Percentiles rank a stretch among this genome's conserved stretches.
Evolutionary conservation across 352 stramenopile species (phyloP).

Genomic region (Phytopythium litorale): DNA sequence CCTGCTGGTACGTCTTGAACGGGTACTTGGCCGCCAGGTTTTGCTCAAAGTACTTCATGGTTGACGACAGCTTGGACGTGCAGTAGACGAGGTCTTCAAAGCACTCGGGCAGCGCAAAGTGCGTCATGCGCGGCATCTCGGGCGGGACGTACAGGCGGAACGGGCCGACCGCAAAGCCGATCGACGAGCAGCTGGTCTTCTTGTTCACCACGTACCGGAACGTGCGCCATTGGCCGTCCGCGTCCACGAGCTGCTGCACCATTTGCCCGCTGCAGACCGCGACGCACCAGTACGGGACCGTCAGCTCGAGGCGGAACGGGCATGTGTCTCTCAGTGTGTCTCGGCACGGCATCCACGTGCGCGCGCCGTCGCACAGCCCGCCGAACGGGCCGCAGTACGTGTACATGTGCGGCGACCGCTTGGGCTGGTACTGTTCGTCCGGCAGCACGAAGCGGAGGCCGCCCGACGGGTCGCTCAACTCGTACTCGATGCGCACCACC

Average conservation of each 20-base stretch:
- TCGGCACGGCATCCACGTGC: conserved; percentile 83
- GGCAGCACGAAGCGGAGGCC: conserved; percentile 73
- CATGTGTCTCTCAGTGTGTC: conserved; percentile 73
- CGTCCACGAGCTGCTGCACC: conserved; percentile 71
- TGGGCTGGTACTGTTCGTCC: conserved; percentile 58
- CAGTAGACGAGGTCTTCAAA: conserved; percentile 77
- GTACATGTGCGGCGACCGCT: conserved; percentile 83
- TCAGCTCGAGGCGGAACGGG: conserved; percentile 71
- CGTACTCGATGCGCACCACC: conserved; percentile 75
- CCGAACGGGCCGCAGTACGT: conserved; percentile 81
- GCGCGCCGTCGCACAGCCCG: conserved; percentile 73
- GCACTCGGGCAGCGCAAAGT: conserved; percentile 75
- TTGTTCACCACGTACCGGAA: conserved; percentile 78
- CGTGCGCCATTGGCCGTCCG: conserved; percentile 48
- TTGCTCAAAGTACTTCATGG: conserved; percentile 78
- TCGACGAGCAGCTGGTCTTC: conserved; percentile 78
- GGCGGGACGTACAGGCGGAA: conserved; percentile 72
- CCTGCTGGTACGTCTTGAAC: conserved; percentile 86
- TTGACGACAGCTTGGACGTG: conserved; percentile 65
- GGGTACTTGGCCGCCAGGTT: conserved; percentile 67
- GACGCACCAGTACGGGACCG: conserved; percentile 78
- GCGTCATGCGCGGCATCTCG: conserved; percentile 78
- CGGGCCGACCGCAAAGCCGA: conserved; percentile 78
- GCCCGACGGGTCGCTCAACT: conserved; percentile 59
- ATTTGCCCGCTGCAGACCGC: conserved; percentile 81